Base-by-base conservation (phyloP, 345 rosid species). In the Populus alba region DNA sequence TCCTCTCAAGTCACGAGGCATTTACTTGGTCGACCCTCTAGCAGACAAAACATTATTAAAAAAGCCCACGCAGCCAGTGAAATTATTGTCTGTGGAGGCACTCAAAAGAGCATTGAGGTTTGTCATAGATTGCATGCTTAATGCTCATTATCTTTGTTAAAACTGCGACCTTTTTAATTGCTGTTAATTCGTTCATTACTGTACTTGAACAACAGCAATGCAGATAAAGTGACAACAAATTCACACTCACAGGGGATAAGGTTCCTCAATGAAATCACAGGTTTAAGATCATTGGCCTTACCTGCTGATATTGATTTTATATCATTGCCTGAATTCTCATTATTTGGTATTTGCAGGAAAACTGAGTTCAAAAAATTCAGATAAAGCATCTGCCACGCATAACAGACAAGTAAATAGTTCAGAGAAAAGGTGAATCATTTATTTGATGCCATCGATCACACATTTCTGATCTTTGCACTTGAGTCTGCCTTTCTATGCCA, bases 221-320 rank as follows among this genome's bases (percentile, higher is more conserved):
- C 92, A 31, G 93, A 88, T 82, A 91, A 91, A 86, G 98, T 94
- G 87, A 96, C 97, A 23, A 91, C 98, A 76, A 92, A 88, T 73
- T 47, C 86, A 75, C 87, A 90, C 83, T 94, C 98, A 23, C 99
- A 96, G 76, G 99, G 99, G 68, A 83, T 96, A 81, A 89, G 97
- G 78, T 92, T 92, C 86, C 97, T 95, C 63, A 91, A 85, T 74
- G 91, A 92, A 85, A 85, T 93, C 73, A 86, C 96, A 87, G 92
- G 98, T 95, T 75, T 71, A 68, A 39, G 15, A 79, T 66, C 51
- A 51, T 33, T 61, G 23, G 20, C 68, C 72, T n/a, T 72, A 39
- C 53, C 51, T 55, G 25, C 22, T 17, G 3, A 35, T 70, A 62
- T 67, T 68, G 37, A 65, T 39, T 71, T 55, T 20, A 6, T 35